phyloP scores from a whole-genome alignment of 441 rosid species.

The Mallotus japonicus region DNA sequence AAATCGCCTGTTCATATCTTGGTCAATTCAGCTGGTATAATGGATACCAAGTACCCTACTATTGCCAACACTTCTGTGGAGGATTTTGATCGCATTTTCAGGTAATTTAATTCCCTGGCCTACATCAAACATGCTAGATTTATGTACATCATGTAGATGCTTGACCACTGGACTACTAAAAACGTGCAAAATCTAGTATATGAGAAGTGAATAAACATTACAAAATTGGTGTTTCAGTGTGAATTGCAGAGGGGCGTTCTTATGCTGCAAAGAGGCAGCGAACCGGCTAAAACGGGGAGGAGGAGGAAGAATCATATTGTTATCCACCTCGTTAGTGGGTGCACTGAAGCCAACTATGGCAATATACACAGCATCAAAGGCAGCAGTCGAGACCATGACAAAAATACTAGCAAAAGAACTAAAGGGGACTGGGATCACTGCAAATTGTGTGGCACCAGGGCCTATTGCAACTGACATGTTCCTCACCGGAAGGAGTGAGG shows the following conservation, averaged over 20 bases:
- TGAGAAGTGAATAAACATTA: too few relatives aligned
- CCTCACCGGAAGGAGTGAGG: conserved; percentile 58
- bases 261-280: conserved; percentile 72
- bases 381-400: conserved; percentile 66
- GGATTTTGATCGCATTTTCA: conserved; percentile 4
- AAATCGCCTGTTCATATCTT: conserved; percentile 3
- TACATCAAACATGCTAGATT: too few relatives aligned
- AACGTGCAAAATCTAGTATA: too few relatives aligned
- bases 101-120: neutral
- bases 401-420: conserved; percentile 75
- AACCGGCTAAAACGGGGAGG: conserved; percentile 59
- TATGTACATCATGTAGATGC: too few relatives aligned
- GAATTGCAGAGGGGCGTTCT: conserved; percentile 61
- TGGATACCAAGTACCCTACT: neutral
- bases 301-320: conserved; percentile 62
- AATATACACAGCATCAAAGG: conserved; percentile 66
- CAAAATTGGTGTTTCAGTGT: conserved; percentile 28
- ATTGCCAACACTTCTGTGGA: conserved; percentile 11
- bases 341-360: conserved; percentile 44
- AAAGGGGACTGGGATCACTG: conserved; percentile 66
- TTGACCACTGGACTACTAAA: too few relatives aligned
- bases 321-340: conserved; percentile 53
- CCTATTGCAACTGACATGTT: conserved; percentile 76
- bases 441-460: conserved; percentile 78
- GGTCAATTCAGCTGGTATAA: conserved; percentile 11